Evolutionary conservation across 2,329 filamentous ascomycete genomes (phyloP), one percentile per base, ranked within the genome.

Genomic region (Scytalidium sp.): DNA sequence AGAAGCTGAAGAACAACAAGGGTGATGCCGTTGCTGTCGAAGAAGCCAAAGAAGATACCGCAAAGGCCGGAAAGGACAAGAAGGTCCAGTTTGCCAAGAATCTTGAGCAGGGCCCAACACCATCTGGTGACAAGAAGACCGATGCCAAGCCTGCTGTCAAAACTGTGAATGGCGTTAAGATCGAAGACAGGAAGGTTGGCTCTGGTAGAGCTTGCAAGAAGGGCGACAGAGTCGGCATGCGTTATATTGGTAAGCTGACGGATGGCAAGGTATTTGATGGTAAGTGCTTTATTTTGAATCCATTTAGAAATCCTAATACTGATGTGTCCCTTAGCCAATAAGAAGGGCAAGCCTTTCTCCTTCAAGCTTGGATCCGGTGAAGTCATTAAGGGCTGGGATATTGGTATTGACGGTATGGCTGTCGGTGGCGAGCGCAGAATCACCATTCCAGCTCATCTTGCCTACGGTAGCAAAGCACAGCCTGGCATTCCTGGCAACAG

Each of bases 51-150:
- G 75, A 81, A 53, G 76, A 79, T 49, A 73, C 74, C 47, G 71
- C 70, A 54, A 75, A 76, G 59, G 55, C 69, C 11, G 59, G 67
- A 54, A 83, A 83, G 57, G 87, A 88, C 71, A 97, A 97, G 84
- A 97, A 97, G 79, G 94, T 99, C 54, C 90, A 96, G 72, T 99
- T 99, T 70, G 93, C 94, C 67, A 97, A 97, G 82, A 92, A 97
- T 72, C 90, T 99, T 56, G 94, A 97, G 79, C 91, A 96, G 73
- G 94, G 94, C 52, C 94, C 94, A 56, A 95, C 91, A 41, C 84
- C 85, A 58, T 85, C 88, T 50, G 74, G 80, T 57, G 71, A 74
- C 59, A 67, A 65, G 60, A 69, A 75, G 67, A 61, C 57, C 63
- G 70, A 79, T 61, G 79, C 78, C 60, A 76, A 77, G 47, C 72